phyloP scores from a whole-genome alignment of 2,329 filamentous ascomycete species.

The Dactylellina cionopaga region DNA sequence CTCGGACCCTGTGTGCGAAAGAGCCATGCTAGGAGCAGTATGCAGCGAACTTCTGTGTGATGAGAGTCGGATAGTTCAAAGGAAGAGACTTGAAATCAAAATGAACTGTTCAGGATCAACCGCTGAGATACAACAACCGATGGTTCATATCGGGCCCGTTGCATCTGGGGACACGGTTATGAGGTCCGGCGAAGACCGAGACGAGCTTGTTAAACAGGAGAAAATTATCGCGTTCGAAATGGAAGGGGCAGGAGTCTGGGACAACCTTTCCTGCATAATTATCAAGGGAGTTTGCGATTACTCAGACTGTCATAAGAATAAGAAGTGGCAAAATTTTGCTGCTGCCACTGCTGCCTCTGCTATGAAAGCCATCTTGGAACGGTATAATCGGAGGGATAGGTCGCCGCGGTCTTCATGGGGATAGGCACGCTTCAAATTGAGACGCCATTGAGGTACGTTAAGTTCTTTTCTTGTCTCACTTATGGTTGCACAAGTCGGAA shows the following conservation, averaged over 20 bases:
- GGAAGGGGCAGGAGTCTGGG: slow-evolving; percentile 60
- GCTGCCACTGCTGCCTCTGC: slow-evolving; percentile 60
- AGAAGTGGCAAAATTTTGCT: slow-evolving; percentile 61
- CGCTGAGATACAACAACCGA: slow-evolving; percentile 23
- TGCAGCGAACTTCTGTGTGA: slow-evolving; percentile 59
- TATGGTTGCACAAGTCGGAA: slow-evolving; percentile 18
- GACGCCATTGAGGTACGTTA: slow-evolving; percentile 14
- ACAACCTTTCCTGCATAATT: slow-evolving; percentile 58
- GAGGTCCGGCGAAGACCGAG: slow-evolving; percentile 59
- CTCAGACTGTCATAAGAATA: slow-evolving; percentile 61
- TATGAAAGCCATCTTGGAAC: slow-evolving; percentile 58
- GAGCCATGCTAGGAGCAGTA: slow-evolving; percentile 48
- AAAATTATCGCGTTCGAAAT: slow-evolving; percentile 59
- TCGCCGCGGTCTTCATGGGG: slow-evolving; percentile 25
- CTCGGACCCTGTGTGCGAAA: slow-evolving; percentile 53
- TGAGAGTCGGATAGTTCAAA: slow-evolving; percentile 28
- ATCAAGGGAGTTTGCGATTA: slow-evolving; percentile 62
- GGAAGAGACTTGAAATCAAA: slow-evolving; percentile 20
- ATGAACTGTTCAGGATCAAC: background rate
- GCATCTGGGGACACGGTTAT: slow-evolving; percentile 60
- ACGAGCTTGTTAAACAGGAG: slow-evolving; percentile 56
- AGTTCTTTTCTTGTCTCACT: background rate
- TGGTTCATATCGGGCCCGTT: slow-evolving; percentile 59
- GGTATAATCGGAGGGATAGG: slow-evolving; percentile 24
- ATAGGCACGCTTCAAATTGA: slow-evolving; percentile 3